Evolutionary conservation across 2,329 filamentous ascomycete genomes (phyloP).

Genomic region (Parafenestella ontariensis): DNA sequence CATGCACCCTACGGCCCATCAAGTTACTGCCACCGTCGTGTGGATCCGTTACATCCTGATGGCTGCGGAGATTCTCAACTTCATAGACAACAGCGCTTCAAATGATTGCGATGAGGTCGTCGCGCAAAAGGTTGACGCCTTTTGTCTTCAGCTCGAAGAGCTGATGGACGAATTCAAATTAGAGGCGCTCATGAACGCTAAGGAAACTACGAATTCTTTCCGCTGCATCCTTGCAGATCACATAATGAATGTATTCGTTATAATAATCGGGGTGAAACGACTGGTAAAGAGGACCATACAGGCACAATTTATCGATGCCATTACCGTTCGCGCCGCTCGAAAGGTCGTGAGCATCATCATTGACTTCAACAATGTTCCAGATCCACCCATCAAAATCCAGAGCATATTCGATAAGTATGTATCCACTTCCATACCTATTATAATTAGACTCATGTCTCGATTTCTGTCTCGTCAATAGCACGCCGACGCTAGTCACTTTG

Average conservation of each 20-base stretch:
- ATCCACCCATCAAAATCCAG: conserved; percentile 3
- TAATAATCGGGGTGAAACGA: conserved; percentile 36
- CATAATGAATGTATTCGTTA: conserved; percentile 31
- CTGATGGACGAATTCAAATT: conserved; percentile 32
- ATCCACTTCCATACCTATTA: neutral
- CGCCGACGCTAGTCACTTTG: neutral
- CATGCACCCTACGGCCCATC: conserved; percentile 24
- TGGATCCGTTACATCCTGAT: conserved; percentile 31
- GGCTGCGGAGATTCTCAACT: conserved; percentile 26
- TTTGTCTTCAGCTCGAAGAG: conserved; percentile 24
- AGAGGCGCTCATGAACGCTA: conserved; percentile 17
- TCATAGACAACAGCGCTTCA: conserved; percentile 18
- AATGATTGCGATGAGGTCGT: conserved; percentile 2
- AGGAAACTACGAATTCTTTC: conserved; percentile 1
- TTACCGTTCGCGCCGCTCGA: conserved; percentile 30
- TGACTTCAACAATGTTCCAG: conserved; percentile 17
- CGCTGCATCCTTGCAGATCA: conserved; percentile 34
- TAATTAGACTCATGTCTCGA: neutral
- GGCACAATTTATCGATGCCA: conserved; percentile 12
- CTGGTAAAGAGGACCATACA: conserved; percentile 12
- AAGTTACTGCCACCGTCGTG: conserved; percentile 22
- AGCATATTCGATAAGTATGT: conserved; percentile 31
- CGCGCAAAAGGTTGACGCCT: conserved; percentile 21
- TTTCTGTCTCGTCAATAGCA: neutral
- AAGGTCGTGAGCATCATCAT: conserved; percentile 32